phyloP scores from a whole-genome alignment of 768 basidiomycete species.

The Phlegmacium glaucopus region DNA sequence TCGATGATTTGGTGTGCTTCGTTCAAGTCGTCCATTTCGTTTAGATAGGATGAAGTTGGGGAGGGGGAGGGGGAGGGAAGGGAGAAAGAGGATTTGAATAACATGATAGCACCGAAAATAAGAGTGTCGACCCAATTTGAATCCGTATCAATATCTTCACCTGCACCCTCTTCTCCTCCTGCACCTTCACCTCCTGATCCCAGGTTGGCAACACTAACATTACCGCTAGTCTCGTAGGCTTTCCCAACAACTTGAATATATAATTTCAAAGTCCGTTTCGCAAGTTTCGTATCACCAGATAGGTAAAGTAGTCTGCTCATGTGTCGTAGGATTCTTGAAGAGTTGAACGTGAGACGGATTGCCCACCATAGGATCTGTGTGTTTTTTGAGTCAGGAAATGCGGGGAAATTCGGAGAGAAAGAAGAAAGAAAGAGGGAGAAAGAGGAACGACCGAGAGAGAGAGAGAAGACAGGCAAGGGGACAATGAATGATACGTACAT shows the following conservation, averaged over 20 bases:
- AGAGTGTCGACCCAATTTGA: constrained; percentile 73
- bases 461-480: not conserved
- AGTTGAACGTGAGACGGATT: constrained; percentile 91
- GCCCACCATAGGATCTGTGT: constrained; percentile 88
- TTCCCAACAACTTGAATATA: constrained; percentile 87
- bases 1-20: constrained; percentile 62
- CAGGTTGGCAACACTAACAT: too few relatives aligned
- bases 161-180: constrained; percentile 33
- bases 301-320: constrained; percentile 72
- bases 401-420: not conserved
- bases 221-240: constrained; percentile 56
- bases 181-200: too few relatives aligned
- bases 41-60: constrained; percentile 21
- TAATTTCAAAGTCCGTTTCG: constrained; percentile 71
- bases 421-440: too few relatives aligned
- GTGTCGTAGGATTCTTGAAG: constrained; percentile 79
- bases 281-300: constrained; percentile 55
- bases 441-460: constrained; percentile 1
- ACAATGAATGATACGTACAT: constrained; percentile 46
- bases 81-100: constrained; percentile 47
- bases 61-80: too few relatives aligned
- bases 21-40: constrained; percentile 53
- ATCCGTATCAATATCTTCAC: constrained; percentile 61
- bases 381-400: not conserved
- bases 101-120: constrained; percentile 72